Evolutionary conservation across 257 asterid genomes (phyloP).

Genomic region (Mitragyna speciosa): DNA sequence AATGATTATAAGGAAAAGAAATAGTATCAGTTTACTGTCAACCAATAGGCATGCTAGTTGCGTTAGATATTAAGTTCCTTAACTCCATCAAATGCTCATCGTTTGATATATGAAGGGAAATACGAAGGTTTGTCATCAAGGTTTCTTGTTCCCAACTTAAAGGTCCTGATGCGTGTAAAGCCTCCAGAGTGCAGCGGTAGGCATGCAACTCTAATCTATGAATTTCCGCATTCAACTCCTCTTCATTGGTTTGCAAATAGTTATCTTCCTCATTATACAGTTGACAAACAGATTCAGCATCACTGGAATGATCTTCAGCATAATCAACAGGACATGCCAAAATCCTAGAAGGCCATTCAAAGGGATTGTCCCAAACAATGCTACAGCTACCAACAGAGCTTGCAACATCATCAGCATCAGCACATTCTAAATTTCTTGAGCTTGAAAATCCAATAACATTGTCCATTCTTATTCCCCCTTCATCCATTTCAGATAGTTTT

Average conservation of each 20-base stretch:
- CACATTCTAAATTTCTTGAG: constrained; percentile 17
- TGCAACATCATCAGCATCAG: constrained; percentile 24
- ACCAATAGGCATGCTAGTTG: constrained; percentile 24
- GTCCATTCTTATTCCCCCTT: constrained; percentile 10
- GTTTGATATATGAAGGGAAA: constrained; percentile 49
- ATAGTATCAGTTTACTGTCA: constrained; percentile 22
- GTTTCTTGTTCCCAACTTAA: constrained; percentile 57
- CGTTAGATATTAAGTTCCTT: constrained; percentile 41
- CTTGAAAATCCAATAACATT: constrained; percentile 6
- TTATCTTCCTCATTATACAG: constrained; percentile 20
- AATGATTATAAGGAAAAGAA: background rate
- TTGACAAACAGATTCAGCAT: constrained; percentile 42
- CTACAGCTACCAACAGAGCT: constrained; percentile 50
- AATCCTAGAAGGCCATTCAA: constrained; percentile 23
- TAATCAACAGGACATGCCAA: constrained; percentile 7
- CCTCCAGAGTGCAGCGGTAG: constrained; percentile 49
- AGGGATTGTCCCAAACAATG: constrained; percentile 9
- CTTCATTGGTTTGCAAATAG: constrained; percentile 11
- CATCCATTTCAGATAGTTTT: constrained; percentile 23
- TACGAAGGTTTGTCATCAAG: constrained; percentile 49
- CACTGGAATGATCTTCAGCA: constrained; percentile 32
- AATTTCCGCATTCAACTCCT: constrained; percentile 33
- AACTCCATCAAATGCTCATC: constrained; percentile 52
- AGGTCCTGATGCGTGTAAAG: constrained; percentile 54
- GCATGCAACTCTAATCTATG: constrained; percentile 54